Evolutionary conservation across 208 protist genomes (phyloP).

Genomic region (Trypanosoma boissoni): DNA sequence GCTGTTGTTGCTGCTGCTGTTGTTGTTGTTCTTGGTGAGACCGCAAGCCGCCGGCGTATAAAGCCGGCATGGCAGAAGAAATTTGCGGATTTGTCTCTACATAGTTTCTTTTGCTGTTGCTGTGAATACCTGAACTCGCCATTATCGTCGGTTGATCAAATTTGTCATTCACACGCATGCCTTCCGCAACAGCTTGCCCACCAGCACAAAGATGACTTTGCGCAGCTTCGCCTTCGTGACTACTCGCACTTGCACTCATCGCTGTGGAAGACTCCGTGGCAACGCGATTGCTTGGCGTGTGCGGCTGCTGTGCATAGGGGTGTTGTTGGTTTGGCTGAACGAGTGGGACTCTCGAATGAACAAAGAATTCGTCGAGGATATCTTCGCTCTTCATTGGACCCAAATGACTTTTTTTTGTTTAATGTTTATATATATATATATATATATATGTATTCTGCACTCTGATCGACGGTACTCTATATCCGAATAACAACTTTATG

Average conservation of each 20-base stretch:
- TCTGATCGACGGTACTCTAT: too few species aligned
- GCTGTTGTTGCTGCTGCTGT: not conserved
- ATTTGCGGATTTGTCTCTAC: not conserved
- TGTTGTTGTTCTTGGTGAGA: too few species aligned
- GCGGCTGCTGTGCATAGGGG: conserved; percentile 9
- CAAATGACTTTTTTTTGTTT: too few species aligned
- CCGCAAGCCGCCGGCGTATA: too few species aligned
- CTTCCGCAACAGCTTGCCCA: too few species aligned
- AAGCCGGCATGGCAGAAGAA: too few species aligned
- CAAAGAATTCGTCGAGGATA: conserved; percentile 28
- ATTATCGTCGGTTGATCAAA: too few species aligned
- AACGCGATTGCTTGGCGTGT: conserved; percentile 16
- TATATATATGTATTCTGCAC: too few species aligned
- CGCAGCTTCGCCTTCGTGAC: not conserved
- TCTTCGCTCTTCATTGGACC: conserved; percentile 5
- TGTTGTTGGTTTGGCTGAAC: conserved; percentile 16
- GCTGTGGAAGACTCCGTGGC: conserved; percentile 6
- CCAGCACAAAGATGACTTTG: not conserved
- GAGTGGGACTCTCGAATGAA: not conserved
- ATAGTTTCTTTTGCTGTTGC: not conserved
- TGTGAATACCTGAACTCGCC: not conserved
- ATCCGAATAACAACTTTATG: too few species aligned
- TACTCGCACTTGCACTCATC: conserved; percentile 9
- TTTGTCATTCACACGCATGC: too few species aligned
- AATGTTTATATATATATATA: too few species aligned